phyloP scores from a whole-genome alignment of 208 protist genomes.

The Trypanosoma theileri region DNA sequence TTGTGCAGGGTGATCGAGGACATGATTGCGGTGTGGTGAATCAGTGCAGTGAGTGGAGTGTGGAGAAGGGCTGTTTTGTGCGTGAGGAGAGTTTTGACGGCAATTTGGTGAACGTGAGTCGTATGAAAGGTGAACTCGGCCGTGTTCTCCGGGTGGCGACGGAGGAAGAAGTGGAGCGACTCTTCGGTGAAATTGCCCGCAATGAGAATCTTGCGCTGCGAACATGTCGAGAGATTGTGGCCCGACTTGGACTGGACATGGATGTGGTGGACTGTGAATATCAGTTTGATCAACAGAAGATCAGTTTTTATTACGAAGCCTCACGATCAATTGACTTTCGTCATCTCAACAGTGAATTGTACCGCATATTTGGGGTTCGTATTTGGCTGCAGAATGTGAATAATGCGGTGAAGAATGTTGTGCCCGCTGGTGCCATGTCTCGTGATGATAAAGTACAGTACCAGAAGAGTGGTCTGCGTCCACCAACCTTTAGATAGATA shows the following conservation, averaged over 20 bases:
- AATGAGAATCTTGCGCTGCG: conserved; percentile 72
- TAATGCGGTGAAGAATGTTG: conserved; percentile 45
- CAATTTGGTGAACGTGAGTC: conserved; percentile 28
- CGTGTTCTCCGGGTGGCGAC: conserved; percentile 64
- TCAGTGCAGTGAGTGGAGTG: conserved; percentile 53
- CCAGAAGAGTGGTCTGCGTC: conserved; percentile 23
- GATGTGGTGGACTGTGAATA: conserved; percentile 86
- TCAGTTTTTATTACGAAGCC: conserved; percentile 88
- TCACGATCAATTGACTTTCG: conserved; percentile 72
- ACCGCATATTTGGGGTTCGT: conserved; percentile 78
- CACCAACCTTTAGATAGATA: conserved; percentile 24
- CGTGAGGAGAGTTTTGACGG: conserved; percentile 30
- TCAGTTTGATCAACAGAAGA: conserved; percentile 88
- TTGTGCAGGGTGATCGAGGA: conserved; percentile 83
- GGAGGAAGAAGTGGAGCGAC: conserved; percentile 54
- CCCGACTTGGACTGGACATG: conserved; percentile 56
- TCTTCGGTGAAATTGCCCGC: conserved; percentile 56
- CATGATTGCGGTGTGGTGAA: conserved; percentile 76
- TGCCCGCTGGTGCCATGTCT: conserved; percentile 36
- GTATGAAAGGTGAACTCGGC: conserved; percentile 33
- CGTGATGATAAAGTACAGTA: conserved; percentile 29
- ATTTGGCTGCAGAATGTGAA: conserved; percentile 92
- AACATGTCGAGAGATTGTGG: conserved; percentile 59
- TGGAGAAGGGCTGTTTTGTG: conserved; percentile 28
- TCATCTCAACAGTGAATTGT: conserved; percentile 73